Percentiles rank a stretch among this genome's conserved stretches.
Evolutionary conservation across 1,284 basidiomycete genomes (phyloP).

Genomic region (Psilocybe mexicana): DNA sequence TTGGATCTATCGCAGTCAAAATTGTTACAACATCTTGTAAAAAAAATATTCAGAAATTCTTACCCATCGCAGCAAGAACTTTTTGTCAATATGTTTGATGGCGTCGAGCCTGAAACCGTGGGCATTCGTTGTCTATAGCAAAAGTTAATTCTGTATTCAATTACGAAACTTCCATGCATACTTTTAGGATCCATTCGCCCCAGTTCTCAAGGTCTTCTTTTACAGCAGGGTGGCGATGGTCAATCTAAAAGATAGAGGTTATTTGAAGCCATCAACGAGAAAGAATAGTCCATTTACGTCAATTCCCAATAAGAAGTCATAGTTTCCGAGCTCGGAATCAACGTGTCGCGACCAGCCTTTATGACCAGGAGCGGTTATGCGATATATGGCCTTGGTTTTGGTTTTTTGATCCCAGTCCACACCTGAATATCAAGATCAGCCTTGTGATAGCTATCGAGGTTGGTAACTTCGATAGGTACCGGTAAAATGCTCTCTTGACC

Average conservation of each 20-base stretch:
- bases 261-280: not conserved
- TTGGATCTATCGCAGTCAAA: conserved; percentile 43
- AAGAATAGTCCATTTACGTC: conserved; percentile 48
- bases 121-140: conserved; percentile 69
- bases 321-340: conserved; percentile 73
- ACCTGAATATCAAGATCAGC: conserved; percentile 41
- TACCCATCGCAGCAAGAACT: conserved; percentile 68
- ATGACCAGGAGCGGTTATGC: conserved; percentile 54
- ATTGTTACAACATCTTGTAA: not conserved
- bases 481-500: conserved; percentile 74
- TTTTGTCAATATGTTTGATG: conserved; percentile 79
- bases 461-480: conserved; percentile 41
- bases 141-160: not conserved
- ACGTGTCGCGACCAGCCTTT: conserved; percentile 74
- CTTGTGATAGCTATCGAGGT: not conserved
- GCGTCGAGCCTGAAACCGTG: conserved; percentile 87
- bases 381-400: conserved; percentile 62
- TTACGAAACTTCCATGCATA: conserved; percentile 25
- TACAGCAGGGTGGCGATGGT: conserved; percentile 84
- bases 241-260: conserved; percentile 55
- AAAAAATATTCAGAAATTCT: conserved; percentile 22
- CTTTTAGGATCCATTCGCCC: conserved; percentile 73
- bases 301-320: conserved; percentile 76
- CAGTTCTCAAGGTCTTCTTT: conserved; percentile 64
- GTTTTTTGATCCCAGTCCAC: conserved; percentile 85